phyloP scores from a whole-genome alignment of 177 flowering plant genomes.

The Vitis hybrid region DNA sequence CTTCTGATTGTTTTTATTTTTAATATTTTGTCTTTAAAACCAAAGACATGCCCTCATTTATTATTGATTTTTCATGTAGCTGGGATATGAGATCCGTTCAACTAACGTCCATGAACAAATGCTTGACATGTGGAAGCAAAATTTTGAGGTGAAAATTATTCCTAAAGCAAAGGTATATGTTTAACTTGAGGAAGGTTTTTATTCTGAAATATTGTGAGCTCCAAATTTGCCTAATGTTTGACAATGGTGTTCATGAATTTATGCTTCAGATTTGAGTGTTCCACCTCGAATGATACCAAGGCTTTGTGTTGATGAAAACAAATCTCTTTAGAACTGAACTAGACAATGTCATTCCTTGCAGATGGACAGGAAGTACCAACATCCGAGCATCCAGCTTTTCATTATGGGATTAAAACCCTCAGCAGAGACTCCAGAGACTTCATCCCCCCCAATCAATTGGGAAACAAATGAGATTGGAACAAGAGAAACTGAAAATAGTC shows the following conservation, averaged over 20 bases:
- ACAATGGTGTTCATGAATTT: background rate
- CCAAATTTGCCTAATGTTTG: background rate
- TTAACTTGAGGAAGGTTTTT: too few relatives aligned
- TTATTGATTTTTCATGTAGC: slow-evolving; percentile 33
- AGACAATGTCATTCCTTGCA: slow-evolving; percentile 19
- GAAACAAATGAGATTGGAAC: slow-evolving; percentile 9
- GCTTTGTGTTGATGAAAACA: background rate
- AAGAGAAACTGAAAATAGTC: slow-evolving; percentile 13
- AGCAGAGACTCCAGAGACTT: slow-evolving; percentile 6
- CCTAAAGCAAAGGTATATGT: slow-evolving; percentile 72
- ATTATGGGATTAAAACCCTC: slow-evolving; percentile 47
- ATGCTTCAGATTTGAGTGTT: background rate
- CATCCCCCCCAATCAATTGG: background rate
- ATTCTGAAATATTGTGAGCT: too few relatives aligned
- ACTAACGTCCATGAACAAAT: slow-evolving; percentile 82
- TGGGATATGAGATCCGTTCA: slow-evolving; percentile 93
- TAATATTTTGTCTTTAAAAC: background rate
- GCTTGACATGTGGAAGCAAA: slow-evolving; percentile 77
- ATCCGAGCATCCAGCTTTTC: slow-evolving; percentile 68
- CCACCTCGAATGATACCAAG: background rate
- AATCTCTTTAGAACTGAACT: background rate
- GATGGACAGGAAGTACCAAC: slow-evolving; percentile 73
- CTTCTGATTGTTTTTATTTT: background rate
- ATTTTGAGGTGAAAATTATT: slow-evolving; percentile 75
- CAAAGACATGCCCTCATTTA: background rate